Conservation (phyloP, 2,329 filamentous ascomycete species). For the Seiridium unicorne region DNA sequence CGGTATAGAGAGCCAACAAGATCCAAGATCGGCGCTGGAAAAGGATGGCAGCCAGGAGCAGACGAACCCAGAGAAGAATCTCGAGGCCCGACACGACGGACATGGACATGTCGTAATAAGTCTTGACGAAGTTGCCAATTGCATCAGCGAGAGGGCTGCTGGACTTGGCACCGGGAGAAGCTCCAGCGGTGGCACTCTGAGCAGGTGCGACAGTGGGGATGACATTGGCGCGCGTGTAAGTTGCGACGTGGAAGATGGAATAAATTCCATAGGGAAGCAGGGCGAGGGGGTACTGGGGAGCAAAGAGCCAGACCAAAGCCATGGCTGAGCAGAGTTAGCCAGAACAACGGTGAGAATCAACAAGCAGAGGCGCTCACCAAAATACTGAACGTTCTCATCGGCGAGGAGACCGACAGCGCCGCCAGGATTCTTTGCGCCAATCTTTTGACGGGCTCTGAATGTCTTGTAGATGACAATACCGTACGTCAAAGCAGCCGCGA, state of each 20-base stretch:
- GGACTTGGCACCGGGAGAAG: constrained; percentile 57
- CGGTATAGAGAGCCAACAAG: constrained; percentile 79
- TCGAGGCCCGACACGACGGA: constrained; percentile 86
- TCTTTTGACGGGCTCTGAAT: constrained; percentile 79
- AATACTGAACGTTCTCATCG: constrained; percentile 98
- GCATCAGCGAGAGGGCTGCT: constrained; percentile 69
- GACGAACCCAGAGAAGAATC: constrained; percentile 80
- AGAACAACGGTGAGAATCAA: constrained; percentile 9
- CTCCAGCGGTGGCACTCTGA: constrained; percentile 60
- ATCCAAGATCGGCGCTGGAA: constrained; percentile 94
- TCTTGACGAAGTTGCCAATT: constrained; percentile 93
- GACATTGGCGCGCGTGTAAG: constrained; percentile 90
- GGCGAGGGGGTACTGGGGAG: constrained; percentile 84
- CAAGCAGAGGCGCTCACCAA: constrained; percentile 61
- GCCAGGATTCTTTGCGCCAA: constrained; percentile 63
- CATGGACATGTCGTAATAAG: constrained; percentile 97
- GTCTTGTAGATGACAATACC: constrained; percentile 99
- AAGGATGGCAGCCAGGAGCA: constrained; percentile 76
- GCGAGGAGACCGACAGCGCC: constrained; percentile 66
- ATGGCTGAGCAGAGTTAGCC: constrained; percentile 63
- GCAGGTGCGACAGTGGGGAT: constrained; percentile 82
- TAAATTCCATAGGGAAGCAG: constrained; percentile 94
- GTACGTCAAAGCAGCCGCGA: constrained; percentile 88
- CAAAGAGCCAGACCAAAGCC: constrained; percentile 93
- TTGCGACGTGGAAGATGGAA: constrained; percentile 97